Evolutionary conservation across 192 early-diverging fungal genomes (phyloP).

Genomic region (Mycoemilia scoparia): DNA sequence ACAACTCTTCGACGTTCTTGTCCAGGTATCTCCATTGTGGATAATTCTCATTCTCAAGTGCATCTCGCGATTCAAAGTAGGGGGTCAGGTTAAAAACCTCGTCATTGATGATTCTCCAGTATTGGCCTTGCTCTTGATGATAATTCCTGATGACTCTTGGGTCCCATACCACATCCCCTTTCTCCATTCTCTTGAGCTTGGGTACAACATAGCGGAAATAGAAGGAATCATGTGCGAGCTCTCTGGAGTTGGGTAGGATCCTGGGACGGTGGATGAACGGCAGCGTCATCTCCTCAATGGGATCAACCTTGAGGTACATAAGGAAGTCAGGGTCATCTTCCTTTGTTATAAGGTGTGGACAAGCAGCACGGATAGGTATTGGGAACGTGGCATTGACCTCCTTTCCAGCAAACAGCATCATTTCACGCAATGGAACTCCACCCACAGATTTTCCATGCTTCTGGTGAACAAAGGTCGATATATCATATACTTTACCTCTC

Average conservation of each 20-base stretch:
- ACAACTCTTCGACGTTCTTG: constrained; percentile 36
- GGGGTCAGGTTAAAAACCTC: constrained; percentile 44
- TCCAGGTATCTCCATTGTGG: constrained; percentile 37
- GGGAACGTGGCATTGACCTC: constrained; percentile 50
- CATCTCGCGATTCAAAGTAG: constrained; percentile 35
- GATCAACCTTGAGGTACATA: constrained; percentile 13
- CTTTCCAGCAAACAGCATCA: constrained; percentile 33
- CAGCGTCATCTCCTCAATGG: constrained; percentile 6
- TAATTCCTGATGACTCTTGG: constrained; percentile 27
- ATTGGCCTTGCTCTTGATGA: constrained; percentile 21
- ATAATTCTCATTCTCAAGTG: constrained; percentile 21
- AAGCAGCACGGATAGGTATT: constrained; percentile 32
- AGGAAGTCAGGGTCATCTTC: constrained; percentile 16
- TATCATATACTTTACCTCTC: constrained; percentile 49
- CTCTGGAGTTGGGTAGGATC: constrained; percentile 18
- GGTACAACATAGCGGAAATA: constrained; percentile 29
- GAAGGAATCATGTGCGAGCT: constrained; percentile 29
- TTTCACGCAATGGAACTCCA: constrained; percentile 16
- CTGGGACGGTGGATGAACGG: constrained; percentile 14
- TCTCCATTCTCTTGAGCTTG: constrained; percentile 25
- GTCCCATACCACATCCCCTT: constrained; percentile 37
- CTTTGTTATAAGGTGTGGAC: constrained; percentile 25
- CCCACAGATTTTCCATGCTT: constrained; percentile 34
- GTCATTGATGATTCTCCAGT: constrained; percentile 40
- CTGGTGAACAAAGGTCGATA: constrained; percentile 38